Evolutionary conservation across 305 asterid species (phyloP).

Genomic region (Lippia alba): DNA sequence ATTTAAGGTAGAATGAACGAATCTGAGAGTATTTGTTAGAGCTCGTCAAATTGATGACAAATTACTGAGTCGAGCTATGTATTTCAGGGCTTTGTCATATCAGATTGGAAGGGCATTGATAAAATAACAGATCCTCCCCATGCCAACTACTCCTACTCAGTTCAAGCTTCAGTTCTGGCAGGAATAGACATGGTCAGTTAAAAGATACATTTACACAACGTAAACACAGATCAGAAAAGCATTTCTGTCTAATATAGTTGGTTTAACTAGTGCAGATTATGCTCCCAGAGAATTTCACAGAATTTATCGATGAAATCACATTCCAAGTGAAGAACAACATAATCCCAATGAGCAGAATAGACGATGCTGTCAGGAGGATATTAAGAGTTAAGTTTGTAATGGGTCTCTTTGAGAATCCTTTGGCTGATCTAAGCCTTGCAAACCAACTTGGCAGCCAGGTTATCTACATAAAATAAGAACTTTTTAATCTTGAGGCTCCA

Average conservation of each 20-base stretch:
- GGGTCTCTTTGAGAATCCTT: constrained; percentile 78
- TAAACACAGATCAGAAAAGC: background rate
- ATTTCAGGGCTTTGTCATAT: constrained; percentile 59
- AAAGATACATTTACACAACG: background rate
- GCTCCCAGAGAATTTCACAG: constrained; percentile 53
- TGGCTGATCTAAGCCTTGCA: constrained; percentile 60
- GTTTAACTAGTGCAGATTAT: constrained; percentile 50
- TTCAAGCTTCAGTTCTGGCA: constrained; percentile 58
- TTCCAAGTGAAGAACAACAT: constrained; percentile 55
- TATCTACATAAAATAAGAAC: background rate
- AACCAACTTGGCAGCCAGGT: constrained; percentile 72
- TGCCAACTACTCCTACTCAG: constrained; percentile 59
- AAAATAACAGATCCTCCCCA: constrained; percentile 60
- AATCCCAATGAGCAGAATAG: constrained; percentile 70
- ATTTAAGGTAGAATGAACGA: constrained; percentile 45
- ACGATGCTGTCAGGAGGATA: constrained; percentile 71
- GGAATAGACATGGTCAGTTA: constrained; percentile 65
- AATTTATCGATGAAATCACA: constrained; percentile 53
- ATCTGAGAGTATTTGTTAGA: background rate
- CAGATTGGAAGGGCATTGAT: constrained; percentile 64
- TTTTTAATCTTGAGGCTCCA: background rate
- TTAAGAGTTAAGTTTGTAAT: constrained; percentile 65
- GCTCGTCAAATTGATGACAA: constrained; percentile 1
- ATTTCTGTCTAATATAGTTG: constrained; percentile 7
- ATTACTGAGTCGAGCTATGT: background rate